Base-by-base conservation (phyloP, 148 eudicot genomes). In the Simmondsia chinensis region DNA sequence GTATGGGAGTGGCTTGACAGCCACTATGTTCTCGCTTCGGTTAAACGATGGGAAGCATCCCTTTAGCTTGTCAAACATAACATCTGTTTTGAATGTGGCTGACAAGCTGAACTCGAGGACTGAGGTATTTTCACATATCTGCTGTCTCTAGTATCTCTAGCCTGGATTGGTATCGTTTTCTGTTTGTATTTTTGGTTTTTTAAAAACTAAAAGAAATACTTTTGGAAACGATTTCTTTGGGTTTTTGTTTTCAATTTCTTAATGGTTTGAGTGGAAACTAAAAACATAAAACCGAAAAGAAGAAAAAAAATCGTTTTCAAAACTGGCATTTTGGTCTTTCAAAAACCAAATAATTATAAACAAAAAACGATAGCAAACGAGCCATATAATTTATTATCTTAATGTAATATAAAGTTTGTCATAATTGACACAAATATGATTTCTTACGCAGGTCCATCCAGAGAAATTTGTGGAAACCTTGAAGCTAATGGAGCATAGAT, bases 401-500 rank as follows among this genome's bases (percentile, higher is more conserved):
- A n/a, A n/a, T n/a, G n/a, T n/a, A n/a, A n/a, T n/a, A n/a, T n/a
- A n/a, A n/a, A n/a, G n/a, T n/a, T n/a, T n/a, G n/a, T n/a, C n/a
- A n/a, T n/a, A n/a, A n/a, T 22, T 64, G 40, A 61, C 39, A 10
- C 15, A 24, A 56, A 29, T 31, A 11, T 27, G 9, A 44, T 46
- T 22, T 16, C 1, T 3, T 58, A n/a, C n/a, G 75, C 91, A 88
- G 94, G 52, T 75, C 40, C 40, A 69, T 28, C 87, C 97, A 0
- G 97, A 83, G 63, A 88, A 83, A 66, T 83, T 88, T 32, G 84
- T 80, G 39, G 84, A 83, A 25, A 75, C 61, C 5, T 66, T 77
- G 89, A 65, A 88, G 72, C 42, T 88, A 19, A 83, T 83, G 96
- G 96, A 88, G 74, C 87, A 80, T 42, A 70, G 94, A 52, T 83